Evolutionary conservation across 208 protist genomes (phyloP).

Genomic region (Leishmania arabica): DNA sequence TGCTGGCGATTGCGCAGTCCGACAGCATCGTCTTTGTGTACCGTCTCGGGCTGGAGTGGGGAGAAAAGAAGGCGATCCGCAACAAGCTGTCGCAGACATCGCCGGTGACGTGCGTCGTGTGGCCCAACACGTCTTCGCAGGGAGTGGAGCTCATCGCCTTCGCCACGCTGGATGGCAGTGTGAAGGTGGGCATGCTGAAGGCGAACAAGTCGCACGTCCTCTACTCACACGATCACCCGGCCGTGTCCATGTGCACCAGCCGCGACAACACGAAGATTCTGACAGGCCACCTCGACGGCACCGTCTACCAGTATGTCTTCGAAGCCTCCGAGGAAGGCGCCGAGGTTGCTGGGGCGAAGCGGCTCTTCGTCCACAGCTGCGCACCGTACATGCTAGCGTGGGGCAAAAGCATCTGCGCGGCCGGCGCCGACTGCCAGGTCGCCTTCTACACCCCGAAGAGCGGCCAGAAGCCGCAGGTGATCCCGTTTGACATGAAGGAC

Average conservation of each 20-base stretch:
- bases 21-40: slow-evolving; percentile 98
- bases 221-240: slow-evolving; percentile 91
- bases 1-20: slow-evolving; percentile 96
- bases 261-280: slow-evolving; percentile 88
- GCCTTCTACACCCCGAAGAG: slow-evolving; percentile 93
- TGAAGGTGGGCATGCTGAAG: slow-evolving; percentile 93
- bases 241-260: slow-evolving; percentile 79
- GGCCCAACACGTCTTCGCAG: slow-evolving; percentile 89
- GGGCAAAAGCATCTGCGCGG: slow-evolving; percentile 93
- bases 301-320: slow-evolving; percentile 88
- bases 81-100: slow-evolving; percentile 95
- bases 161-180: slow-evolving; percentile 94
- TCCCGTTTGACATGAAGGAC: slow-evolving; percentile 86
- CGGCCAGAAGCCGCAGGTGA: slow-evolving; percentile 83
- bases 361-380: slow-evolving; percentile 88
- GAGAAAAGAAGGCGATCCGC: slow-evolving; percentile 97
- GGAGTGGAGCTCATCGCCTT: slow-evolving; percentile 95
- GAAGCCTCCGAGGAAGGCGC: slow-evolving; percentile 74
- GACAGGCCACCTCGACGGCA: slow-evolving; percentile 93
- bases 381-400: slow-evolving; percentile 92
- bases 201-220: slow-evolving; percentile 95
- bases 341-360: slow-evolving; percentile 69
- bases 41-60: slow-evolving; percentile 96
- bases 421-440: slow-evolving; percentile 90
- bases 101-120: slow-evolving; percentile 92